A percentile compares a stretch with the other conserved stretches of the same genome.
Conservation (phyloP, 257 asterid species). For the Lantana camara region DNA sequence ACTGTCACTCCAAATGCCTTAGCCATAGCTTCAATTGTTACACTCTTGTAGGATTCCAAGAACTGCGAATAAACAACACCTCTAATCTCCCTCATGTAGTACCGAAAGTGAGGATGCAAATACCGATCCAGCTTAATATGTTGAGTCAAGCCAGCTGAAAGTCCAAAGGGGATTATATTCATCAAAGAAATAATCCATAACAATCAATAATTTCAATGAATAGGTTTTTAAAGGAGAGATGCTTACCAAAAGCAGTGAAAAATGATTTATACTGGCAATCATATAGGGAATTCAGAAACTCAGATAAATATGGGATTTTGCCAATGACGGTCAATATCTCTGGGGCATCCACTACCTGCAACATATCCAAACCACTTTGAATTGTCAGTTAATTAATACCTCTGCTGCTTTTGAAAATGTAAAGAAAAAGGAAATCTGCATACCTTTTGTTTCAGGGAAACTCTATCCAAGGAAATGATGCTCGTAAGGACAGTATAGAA, state of each 20-base stretch:
- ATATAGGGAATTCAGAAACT: constrained; percentile 75
- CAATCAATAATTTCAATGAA: not conserved
- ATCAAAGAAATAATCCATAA: not conserved
- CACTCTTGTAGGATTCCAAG: constrained; percentile 85
- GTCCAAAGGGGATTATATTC: constrained; percentile 8
- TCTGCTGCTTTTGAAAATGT: not conserved
- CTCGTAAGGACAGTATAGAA: constrained; percentile 89
- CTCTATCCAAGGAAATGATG: constrained; percentile 89
- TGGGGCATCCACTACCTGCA: constrained; percentile 95
- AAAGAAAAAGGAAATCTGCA: not conserved
- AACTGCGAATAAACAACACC: constrained; percentile 84
- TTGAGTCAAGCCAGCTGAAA: constrained; percentile 79
- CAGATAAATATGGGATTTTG: constrained; percentile 71
- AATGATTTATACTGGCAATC: constrained; percentile 85
- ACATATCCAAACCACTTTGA: constrained; percentile 30
- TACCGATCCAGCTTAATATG: constrained; percentile 77
- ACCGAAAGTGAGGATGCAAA: constrained; percentile 78
- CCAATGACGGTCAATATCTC: constrained; percentile 89
- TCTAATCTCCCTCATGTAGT: constrained; percentile 86
- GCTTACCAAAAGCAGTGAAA: constrained; percentile 83
- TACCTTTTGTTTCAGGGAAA: constrained; percentile 90
- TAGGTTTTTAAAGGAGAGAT: constrained; percentile 2
- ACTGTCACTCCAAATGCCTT: constrained; percentile 81
- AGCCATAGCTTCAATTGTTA: constrained; percentile 87
- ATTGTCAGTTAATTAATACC: constrained; percentile 1